Evolutionary conservation across 2,329 filamentous ascomycete species (phyloP).

Genomic region (Neurospora crassa): DNA sequence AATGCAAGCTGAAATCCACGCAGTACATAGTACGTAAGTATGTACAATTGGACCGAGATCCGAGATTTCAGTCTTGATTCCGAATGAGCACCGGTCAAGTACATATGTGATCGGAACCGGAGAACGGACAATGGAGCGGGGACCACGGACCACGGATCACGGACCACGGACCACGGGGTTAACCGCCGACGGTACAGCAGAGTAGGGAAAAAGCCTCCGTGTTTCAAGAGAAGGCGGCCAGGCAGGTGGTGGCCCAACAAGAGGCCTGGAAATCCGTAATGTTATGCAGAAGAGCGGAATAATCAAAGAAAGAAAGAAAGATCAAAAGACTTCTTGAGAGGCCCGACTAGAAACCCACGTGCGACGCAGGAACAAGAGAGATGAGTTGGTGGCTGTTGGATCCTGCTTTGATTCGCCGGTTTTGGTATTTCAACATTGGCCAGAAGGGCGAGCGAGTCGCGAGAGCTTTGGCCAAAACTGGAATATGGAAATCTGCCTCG

Average conservation of each 20-base stretch:
- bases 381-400: background rate
- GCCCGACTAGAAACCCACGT: background rate
- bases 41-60: background rate
- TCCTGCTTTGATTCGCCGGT: background rate
- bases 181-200: background rate
- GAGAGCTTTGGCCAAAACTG: background rate
- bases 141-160: background rate
- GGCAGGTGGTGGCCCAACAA: background rate
- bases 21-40: background rate
- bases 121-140: background rate
- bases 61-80: background rate
- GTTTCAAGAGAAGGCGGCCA: background rate
- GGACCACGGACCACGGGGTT: background rate
- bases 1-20: background rate
- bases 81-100: background rate
- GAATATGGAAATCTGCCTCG: background rate
- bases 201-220: background rate
- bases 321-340: background rate
- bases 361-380: background rate
- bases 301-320: background rate
- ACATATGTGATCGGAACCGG: background rate
- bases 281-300: background rate
- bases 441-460: background rate
- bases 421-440: background rate
- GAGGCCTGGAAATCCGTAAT: background rate